phyloP scores from a whole-genome alignment of 176 grass and related monocot species.

The Olyra latifolia region DNA sequence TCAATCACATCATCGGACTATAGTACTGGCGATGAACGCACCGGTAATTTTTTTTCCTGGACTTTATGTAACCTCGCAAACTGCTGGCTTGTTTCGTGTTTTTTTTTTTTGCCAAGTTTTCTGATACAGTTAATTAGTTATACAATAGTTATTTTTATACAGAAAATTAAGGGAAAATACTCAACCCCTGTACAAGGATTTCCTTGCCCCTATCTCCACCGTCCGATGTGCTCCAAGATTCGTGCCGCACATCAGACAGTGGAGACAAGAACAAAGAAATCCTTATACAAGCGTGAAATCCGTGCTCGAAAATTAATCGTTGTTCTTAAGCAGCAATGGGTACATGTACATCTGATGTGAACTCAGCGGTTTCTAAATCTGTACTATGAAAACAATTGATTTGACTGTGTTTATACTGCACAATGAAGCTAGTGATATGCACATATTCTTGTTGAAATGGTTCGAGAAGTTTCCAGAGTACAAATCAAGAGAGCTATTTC shows the following conservation, averaged over 20 bases:
- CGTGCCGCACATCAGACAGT: too few relatives aligned
- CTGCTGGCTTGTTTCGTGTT: neutral
- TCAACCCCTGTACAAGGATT: too few relatives aligned
- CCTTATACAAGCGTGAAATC: too few relatives aligned
- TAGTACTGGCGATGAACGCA: constrained; percentile 57
- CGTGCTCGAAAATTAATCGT: neutral
- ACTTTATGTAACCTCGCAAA: neutral
- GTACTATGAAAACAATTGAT: neutral
- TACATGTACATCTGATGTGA: too few relatives aligned
- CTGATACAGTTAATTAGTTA: neutral
- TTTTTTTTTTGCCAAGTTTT: neutral
- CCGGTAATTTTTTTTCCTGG: constrained; percentile 44
- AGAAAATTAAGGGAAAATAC: too few relatives aligned
- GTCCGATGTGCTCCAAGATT: too few relatives aligned
- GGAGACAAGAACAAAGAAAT: too few relatives aligned
- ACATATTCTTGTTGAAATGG: constrained; percentile 79
- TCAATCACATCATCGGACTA: constrained; percentile 88
- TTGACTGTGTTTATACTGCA: neutral
- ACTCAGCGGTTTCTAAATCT: neutral
- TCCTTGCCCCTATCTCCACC: too few relatives aligned
- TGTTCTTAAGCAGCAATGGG: neutral
- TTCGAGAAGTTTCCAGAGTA: constrained; percentile 84
- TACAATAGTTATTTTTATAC: neutral
- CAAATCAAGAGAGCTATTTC: constrained; percentile 65
- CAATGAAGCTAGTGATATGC: constrained; percentile 50